Base-by-base conservation (phyloP, 345 rosid genomes). In the Bruguiera parviflora region DNA sequence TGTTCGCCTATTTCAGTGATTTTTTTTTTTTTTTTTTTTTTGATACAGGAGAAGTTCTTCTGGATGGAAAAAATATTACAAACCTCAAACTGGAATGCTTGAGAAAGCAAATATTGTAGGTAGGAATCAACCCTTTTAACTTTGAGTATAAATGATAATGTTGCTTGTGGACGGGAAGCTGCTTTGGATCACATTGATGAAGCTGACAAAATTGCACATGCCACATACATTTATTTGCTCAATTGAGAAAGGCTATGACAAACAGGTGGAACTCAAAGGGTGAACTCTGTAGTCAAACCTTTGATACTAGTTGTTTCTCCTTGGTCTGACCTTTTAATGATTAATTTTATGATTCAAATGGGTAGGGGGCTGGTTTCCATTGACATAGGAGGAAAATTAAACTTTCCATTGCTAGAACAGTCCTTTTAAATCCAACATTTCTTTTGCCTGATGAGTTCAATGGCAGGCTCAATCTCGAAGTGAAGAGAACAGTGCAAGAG, bases 391-490 rank as follows among this genome's bases (percentile, higher is more conserved):
- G 82, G 80, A 94, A 92, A 81, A 88, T 91, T 70, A 89, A 90
- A 73, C 83, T 94, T 58, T 92, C 99, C 22, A 92, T 94, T 76
- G 99, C 99, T 66, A 92, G 97, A 80, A 97, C 96, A 20, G 96
- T 94, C 73, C 93, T 94, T 72, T 79, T 92, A 72, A 87, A 86
- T 78, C 99, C 97, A 25, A 75, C 90, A 33, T 82, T 94, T 78
- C 97, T 94, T 75, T 80, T 94, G 62, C 97, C 92, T 71, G 99
- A 94, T 67, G 97, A 94, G 85, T 97, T 89, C 68, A 94, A 97
- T 49, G 96, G 96, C 67, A 96, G 93, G 64, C 97, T 94, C 71
- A 96, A 92, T 83, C 86, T 90, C 84, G 96, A 94, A 83, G 97
- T 96, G 79, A 96, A 94, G 85, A 88, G 79, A 82, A 80, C 83